Evolutionary conservation across 2,329 filamentous ascomycete genomes (phyloP), one percentile per base, ranked within the genome.

Genomic region (Stylonectria norvegica): DNA sequence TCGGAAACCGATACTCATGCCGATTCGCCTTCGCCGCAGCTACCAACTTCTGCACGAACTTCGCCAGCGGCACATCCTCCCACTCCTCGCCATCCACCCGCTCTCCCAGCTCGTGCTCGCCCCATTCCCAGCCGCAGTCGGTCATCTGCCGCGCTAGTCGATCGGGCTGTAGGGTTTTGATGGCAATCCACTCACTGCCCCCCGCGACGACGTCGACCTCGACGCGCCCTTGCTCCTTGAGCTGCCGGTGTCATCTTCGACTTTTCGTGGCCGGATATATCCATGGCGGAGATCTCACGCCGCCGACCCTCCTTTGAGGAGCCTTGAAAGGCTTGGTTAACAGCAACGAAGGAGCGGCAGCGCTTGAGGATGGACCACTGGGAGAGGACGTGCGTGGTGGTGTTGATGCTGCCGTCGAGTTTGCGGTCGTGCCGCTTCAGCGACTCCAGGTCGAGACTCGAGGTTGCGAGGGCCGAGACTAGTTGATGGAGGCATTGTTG

Each of bases 71-170:
- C 0, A 57, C 47, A 35, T 66, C 62, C 7, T 61, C 60, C 56
- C 60, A 65, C 34, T 67, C 65, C 5, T 59, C 57, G 20, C 49
- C 43, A 6, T 61, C 57, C 5, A 66, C 60, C 1, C 43, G 34
- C 3, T 65, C 59, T 1, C 59, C 58, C 5, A 50, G 41, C 4
- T 55, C 48, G 43, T 66, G 52, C 5, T 64, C 62, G 5, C 64
- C 67, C 67, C 67, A 70, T 5, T 55, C 56, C 67, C 67, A 69
- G 4, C 67, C 67, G n/a, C 56, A 57, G 32, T 68, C 66, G 3
- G 59, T 58, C 66, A 70, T 63, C 32, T 70, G 64, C 4, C 65
- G 53, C 6, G 62, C 62, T 36, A 69, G 52, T 19, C 65, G 52
- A 33, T 62, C 56, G 10, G 52, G 47, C 34, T 56, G 56, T 2